Evolutionary conservation across 371 early-diverging fungal genomes (phyloP), one percentile per base, ranked within the genome.

Genomic region (Mucor irregularis): DNA sequence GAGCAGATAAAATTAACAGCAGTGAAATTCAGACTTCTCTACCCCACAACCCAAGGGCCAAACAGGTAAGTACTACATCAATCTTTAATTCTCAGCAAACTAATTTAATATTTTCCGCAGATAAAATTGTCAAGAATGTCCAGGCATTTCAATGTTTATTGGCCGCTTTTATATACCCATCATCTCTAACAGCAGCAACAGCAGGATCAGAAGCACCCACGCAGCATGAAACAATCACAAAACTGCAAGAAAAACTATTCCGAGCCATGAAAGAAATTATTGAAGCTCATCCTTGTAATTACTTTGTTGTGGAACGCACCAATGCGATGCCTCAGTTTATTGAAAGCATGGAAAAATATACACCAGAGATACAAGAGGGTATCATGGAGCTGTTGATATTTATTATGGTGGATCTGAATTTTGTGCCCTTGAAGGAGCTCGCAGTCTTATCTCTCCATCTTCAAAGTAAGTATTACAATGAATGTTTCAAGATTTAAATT

Each of bases 361-460:
- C 73, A 26, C 28, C 54, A n/a, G 66, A 74, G 4, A 71, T 81
- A 24, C 80, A 83, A 80, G 51, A 71, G 16, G 75, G 70, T 6
- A 75, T 85, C 22, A 66, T 88, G 71, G 78, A 83, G 26, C 43
- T 86, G 8, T 64, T 88, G 21, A 55, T 61, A 4, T 88, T 71
- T 53, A 73, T 84, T 8, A 77, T 88, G 73, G 67, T 66, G 31
- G 83, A 86, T 39, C 62, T 88, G 13, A 86, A 87, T 52, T 88
- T 87, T 59, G 86, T 88, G 5, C 87, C 88, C 0, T 78, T 88
- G 37, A 77, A 82, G 35, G 88, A 86, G 25, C 55, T 85, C 22
- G 84, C 84, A 24, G 83, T 85, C 7, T 50, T 85, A 10, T 84
- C 81, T 0, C 68, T 85, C 5, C 83, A 87, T 63, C 76, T 87